These are phyloP conservation scores for Cucurbita pepo DNA, from an alignment of 306 rosid genomes.

Conservation along the genomic window DNA sequence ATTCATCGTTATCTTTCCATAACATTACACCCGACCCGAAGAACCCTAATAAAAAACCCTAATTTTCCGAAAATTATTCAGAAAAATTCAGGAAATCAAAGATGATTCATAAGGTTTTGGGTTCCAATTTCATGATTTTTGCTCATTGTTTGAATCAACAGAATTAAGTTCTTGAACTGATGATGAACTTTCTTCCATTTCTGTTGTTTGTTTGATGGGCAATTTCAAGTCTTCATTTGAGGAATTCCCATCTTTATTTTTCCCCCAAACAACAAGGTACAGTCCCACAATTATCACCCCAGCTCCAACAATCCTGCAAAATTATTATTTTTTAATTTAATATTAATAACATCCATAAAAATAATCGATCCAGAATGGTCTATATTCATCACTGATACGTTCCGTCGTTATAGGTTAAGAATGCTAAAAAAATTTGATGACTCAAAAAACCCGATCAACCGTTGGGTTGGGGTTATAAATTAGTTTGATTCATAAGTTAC, in stretches of 20 bases:
- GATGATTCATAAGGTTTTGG: background rate
- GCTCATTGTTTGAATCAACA: background rate
- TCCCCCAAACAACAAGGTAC: slow-evolving; percentile 77
- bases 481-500: too few species aligned
- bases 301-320: slow-evolving; percentile 62
- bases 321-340: background rate
- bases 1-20: background rate
- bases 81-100: background rate
- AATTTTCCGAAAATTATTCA: background rate
- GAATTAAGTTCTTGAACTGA: slow-evolving; percentile 10
- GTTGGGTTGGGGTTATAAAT: too few species aligned
- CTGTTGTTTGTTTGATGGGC: slow-evolving; percentile 9
- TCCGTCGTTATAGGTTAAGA: too few species aligned
- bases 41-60: background rate
- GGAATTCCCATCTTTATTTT: slow-evolving; percentile 42
- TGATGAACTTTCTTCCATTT: slow-evolving; percentile 7
- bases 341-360: background rate
- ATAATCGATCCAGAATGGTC: too few species aligned
- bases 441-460: too few species aligned
- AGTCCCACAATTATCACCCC: slow-evolving; percentile 39
- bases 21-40: background rate
- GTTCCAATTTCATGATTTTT: background rate
- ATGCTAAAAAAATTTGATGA: too few species aligned
- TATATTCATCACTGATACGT: too few species aligned
- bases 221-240: slow-evolving; percentile 11